Base-by-base conservation (phyloP, 2,329 filamentous ascomycete genomes). In the Acrodontium crateriforme region DNA sequence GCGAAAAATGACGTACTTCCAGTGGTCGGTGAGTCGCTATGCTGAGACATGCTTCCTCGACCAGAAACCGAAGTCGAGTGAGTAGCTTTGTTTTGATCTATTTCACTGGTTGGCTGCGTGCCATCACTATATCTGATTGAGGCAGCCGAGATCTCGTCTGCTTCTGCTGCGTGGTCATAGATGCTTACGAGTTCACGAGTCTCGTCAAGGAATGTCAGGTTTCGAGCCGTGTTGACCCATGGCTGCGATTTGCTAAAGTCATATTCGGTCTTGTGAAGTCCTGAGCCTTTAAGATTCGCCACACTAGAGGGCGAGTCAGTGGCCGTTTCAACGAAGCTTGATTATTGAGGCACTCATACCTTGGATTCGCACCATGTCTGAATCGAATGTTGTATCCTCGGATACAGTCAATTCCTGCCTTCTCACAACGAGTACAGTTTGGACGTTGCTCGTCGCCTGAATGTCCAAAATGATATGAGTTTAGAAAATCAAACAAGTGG, bases 351-450 rank as follows among this genome's bases (percentile, higher is more conserved):
- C 24, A 29, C 32, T 14, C 33, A 34, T 30, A 46, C 45, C 44
- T 47, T 4, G 47, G 45, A 30, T 49, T 49, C 12, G 41, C 37
- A 8, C 41, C 41, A 38, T 52, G 47, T 30, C 42, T 37, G 32
- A 50, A 52, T 6, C 45, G 39, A 28, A 52, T 45, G 19, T 49
- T 47, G 35, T 45, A 45, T 5, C 45, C 45, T 20, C 47, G 28
- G 7, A 47, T 36, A 24, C 47, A 50, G 22, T 49, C 44, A 16
- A 47, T 45, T 9, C 46, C 44, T 14, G 41, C 36, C 30, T 46
- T 49, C 11, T 41, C 31, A 27, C 47, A 51, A 23, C 45, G 32
- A 2, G 40, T 39, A 31, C 47, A 51, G 9, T 41, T 36, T 9
- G 44, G 43, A 28, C 38, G 28, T 28, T 42, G 38, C 27, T 47